Conservation (phyloP, 1,284 basidiomycete genomes). For the Sutorius eximius region DNA sequence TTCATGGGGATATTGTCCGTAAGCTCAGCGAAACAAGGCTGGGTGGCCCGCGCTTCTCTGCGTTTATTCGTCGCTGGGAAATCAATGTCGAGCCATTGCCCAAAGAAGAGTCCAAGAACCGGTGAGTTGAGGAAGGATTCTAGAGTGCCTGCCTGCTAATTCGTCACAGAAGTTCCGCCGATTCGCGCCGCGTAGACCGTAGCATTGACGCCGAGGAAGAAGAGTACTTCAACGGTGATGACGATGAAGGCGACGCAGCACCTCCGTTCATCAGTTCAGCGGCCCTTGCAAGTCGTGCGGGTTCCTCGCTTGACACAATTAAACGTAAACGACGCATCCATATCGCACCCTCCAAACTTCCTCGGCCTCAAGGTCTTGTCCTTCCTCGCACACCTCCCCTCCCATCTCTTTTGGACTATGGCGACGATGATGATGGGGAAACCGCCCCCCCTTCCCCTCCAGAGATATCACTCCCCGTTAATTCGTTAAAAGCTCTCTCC, state of each 20-base stretch:
- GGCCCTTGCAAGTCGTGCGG: constrained; percentile 36
- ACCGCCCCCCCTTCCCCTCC: constrained; percentile 22
- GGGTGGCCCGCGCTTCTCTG: constrained; percentile 68
- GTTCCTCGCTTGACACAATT: constrained; percentile 40
- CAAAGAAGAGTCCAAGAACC: constrained; percentile 46
- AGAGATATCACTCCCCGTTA: constrained; percentile 8
- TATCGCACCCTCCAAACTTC: constrained; percentile 38
- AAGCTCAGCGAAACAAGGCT: constrained; percentile 62
- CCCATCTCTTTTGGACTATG: constrained; percentile 69
- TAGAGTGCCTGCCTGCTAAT: constrained; percentile 5
- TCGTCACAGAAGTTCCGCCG: constrained; percentile 40
- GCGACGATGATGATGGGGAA: constrained; percentile 52
- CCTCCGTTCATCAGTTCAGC: constrained; percentile 38
- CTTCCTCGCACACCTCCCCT: constrained; percentile 51
- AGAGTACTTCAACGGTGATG: constrained; percentile 88
- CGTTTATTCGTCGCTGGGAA: constrained; percentile 82
- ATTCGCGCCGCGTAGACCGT: constrained; percentile 47
- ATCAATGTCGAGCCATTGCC: constrained; percentile 88
- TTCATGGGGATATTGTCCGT: constrained; percentile 67
- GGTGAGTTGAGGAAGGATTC: constrained; percentile 17
- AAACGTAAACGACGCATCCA: constrained; percentile 61
- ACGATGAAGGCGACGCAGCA: constrained; percentile 45
- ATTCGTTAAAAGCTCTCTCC: constrained; percentile 8
- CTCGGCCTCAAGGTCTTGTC: constrained; percentile 39
- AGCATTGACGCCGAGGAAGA: constrained; percentile 74